Conservation (phyloP, 306 rosid genomes). For the Arachis hypogaea region DNA sequence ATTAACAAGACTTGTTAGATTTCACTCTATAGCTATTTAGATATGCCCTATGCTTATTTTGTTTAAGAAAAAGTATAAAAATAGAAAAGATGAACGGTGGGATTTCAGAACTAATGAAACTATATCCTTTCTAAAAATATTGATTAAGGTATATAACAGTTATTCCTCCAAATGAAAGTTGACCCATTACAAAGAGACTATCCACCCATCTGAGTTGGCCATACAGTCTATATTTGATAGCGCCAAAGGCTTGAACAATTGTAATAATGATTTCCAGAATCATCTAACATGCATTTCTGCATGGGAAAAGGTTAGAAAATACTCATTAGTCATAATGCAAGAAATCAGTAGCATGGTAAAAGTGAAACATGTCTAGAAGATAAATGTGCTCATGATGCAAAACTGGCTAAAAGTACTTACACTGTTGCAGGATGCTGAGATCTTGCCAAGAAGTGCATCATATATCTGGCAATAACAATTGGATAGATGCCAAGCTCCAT, state of each 20-base stretch:
- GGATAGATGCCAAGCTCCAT: constrained; percentile 84
- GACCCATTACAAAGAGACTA: constrained; percentile 74
- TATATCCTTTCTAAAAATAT: constrained; percentile 84
- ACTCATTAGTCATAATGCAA: not conserved
- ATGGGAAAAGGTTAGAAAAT: not conserved
- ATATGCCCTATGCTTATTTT: too few species aligned
- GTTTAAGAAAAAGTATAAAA: too few species aligned
- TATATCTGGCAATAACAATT: constrained; percentile 70
- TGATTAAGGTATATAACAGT: constrained; percentile 81
- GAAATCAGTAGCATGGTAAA: not conserved
- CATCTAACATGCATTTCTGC: constrained; percentile 75
- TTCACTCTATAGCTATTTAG: too few species aligned
- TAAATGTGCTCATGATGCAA: not conserved
- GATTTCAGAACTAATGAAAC: constrained; percentile 80
- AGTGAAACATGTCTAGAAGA: not conserved
- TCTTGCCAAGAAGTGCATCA: constrained; percentile 65
- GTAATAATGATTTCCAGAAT: constrained; percentile 79
- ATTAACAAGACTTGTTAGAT: not conserved
- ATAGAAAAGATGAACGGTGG: constrained; percentile 57
- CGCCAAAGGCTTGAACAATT: constrained; percentile 80
- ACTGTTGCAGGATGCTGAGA: constrained; percentile 17
- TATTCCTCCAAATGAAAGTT: constrained; percentile 78
- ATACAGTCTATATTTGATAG: constrained; percentile 77
- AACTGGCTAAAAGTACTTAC: not conserved
- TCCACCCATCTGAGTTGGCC: constrained; percentile 87